Evolutionary conservation across 2,329 filamentous ascomycete species (phyloP).

Genomic region (Aspergillus hiratsukae): DNA sequence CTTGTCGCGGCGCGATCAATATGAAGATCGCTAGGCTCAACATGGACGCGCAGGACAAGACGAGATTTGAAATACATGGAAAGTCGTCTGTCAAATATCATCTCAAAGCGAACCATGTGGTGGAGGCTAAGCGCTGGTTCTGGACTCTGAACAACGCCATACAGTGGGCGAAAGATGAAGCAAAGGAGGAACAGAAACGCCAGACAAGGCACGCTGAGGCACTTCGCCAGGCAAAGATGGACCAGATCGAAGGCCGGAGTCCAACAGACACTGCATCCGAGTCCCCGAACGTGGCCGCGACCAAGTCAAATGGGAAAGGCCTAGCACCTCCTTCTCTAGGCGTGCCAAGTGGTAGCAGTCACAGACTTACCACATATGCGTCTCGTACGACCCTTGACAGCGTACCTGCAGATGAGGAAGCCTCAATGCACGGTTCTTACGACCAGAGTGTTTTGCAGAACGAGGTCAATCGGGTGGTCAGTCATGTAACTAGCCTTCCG

Average conservation of each 20-base stretch:
- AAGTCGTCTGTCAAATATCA: constrained; percentile 99
- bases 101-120: constrained; percentile 94
- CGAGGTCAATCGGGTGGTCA: constrained; percentile 47
- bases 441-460: constrained; percentile 51
- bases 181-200: constrained; percentile 79
- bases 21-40: constrained; percentile 93
- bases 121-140: constrained; percentile 98
- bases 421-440: constrained; percentile 50
- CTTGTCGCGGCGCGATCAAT: constrained; percentile 95
- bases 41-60: constrained; percentile 97
- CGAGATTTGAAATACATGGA: constrained; percentile 93
- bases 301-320: constrained; percentile 34
- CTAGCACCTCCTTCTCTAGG: constrained; percentile 34
- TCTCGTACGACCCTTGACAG: constrained; percentile 47
- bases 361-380: constrained; percentile 47
- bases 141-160: constrained; percentile 99
- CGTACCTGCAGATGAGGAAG: constrained; percentile 50
- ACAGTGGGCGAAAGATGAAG: constrained; percentile 96
- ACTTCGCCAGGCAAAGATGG: constrained; percentile 72
- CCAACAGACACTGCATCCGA: constrained; percentile 41
- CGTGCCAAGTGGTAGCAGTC: constrained; percentile 36
- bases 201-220: constrained; percentile 70
- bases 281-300: constrained; percentile 22
- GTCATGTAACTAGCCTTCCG: constrained; percentile 46
- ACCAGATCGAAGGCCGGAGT: constrained; percentile 57